Conservation (phyloP, 306 rosid species). For the Carpinus fangiana region DNA sequence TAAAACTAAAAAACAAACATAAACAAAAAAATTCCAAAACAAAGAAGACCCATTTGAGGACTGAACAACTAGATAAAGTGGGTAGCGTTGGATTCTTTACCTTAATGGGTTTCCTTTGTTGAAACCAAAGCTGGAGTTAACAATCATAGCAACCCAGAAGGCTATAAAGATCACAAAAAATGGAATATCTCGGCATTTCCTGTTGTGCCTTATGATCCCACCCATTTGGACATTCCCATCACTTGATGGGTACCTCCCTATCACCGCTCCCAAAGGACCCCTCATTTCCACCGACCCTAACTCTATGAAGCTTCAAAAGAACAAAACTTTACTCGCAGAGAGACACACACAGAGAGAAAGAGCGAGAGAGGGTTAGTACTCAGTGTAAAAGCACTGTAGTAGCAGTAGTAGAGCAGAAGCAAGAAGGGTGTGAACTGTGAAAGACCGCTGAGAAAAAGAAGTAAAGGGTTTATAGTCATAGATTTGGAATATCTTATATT, state of each 20-base stretch:
- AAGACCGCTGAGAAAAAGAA: neutral
- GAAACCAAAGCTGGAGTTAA: constrained; percentile 93
- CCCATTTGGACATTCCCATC: constrained; percentile 78
- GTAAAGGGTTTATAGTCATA: constrained; percentile 42
- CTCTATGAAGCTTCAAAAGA: constrained; percentile 29
- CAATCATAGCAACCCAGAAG: constrained; percentile 94
- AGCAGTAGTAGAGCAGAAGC: constrained; percentile 43
- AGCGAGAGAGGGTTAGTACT: neutral
- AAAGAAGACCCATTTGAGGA: constrained; percentile 23
- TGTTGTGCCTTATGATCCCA: constrained; percentile 77
- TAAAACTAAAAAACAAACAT: neutral
- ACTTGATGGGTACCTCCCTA: constrained; percentile 91
- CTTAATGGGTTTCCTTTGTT: constrained; percentile 87
- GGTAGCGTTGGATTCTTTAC: constrained; percentile 38
- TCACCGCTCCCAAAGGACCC: constrained; percentile 92
- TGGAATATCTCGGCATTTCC: constrained; percentile 82
- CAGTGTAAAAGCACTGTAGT: neutral
- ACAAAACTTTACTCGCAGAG: constrained; percentile 3
- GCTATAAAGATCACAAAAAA: constrained; percentile 77
- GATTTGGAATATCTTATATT: constrained; percentile 52
- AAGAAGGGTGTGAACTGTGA: constrained; percentile 22
- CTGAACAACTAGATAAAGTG: constrained; percentile 27
- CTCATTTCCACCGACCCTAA: constrained; percentile 53
- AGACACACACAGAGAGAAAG: neutral
- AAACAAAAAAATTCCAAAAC: constrained; percentile 19